Evolutionary conservation across 2,329 filamentous ascomycete species (phyloP).

Genomic region (Myriosclerotinia scirpicola): DNA sequence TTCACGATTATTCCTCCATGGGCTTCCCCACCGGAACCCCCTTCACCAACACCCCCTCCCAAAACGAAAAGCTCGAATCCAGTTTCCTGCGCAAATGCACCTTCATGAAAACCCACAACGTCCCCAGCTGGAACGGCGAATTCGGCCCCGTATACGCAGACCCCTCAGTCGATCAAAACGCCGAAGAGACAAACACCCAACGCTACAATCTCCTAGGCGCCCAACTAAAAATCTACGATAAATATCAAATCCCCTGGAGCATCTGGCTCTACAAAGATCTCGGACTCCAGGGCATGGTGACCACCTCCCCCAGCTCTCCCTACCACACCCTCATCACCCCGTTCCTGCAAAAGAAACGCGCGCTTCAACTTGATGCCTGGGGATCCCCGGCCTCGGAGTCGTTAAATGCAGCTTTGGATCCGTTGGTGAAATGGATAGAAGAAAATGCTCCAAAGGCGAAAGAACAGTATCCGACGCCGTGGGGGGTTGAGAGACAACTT

Average conservation of each 20-base stretch:
- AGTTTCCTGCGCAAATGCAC: constrained; percentile 47
- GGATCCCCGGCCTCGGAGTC: constrained; percentile 44
- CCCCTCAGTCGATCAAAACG: constrained; percentile 37
- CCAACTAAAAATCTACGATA: constrained; percentile 53
- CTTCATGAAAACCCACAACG: constrained; percentile 46
- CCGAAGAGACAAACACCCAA: constrained; percentile 45
- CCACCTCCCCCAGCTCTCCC: constrained; percentile 44
- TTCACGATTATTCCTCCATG: constrained; percentile 54
- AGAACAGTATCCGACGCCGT: constrained; percentile 41
- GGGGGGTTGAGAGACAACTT: constrained; percentile 53
- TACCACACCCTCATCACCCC: constrained; percentile 53
- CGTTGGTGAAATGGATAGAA: constrained; percentile 39
- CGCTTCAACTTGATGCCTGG: constrained; percentile 56
- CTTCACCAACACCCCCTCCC: constrained; percentile 46
- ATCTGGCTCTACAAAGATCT: constrained; percentile 63
- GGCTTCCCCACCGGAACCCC: constrained; percentile 49
- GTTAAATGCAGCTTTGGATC: constrained; percentile 34
- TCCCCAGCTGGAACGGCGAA: constrained; percentile 53
- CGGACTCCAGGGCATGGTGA: constrained; percentile 56
- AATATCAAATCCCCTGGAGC: constrained; percentile 54
- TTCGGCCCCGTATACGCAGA: constrained; percentile 49
- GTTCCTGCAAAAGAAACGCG: constrained; percentile 57
- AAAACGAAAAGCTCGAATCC: constrained; percentile 45
- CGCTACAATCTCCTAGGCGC: constrained; percentile 49
- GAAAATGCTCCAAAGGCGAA: constrained; percentile 46